Evolutionary conservation across 2,329 filamentous ascomycete genomes (phyloP).

Genomic region (Botrytis paeoniae): DNA sequence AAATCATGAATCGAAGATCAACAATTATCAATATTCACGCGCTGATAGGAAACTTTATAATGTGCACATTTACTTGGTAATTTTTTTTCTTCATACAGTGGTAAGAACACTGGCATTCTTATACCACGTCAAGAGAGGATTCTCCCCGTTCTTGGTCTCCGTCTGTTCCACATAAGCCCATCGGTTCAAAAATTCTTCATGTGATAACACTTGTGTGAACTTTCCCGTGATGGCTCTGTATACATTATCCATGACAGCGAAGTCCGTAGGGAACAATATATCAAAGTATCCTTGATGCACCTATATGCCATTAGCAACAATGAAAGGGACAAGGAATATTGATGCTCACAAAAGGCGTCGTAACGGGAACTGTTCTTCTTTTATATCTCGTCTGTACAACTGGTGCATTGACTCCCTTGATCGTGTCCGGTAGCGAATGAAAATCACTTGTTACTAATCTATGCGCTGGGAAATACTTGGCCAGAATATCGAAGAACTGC

Average conservation of each 20-base stretch:
- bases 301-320: constrained; percentile 44
- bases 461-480: constrained; percentile 85
- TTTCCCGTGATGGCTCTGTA: constrained; percentile 93
- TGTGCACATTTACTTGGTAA: background rate
- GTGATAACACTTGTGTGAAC: constrained; percentile 77
- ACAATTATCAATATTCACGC: background rate
- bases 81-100: constrained; percentile 60
- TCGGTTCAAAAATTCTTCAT: constrained; percentile 84
- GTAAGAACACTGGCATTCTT: constrained; percentile 92
- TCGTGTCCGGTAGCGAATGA: constrained; percentile 76
- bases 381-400: constrained; percentile 95
- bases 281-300: constrained; percentile 99
- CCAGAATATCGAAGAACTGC: constrained; percentile 93
- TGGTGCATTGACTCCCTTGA: constrained; percentile 82
- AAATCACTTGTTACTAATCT: constrained; percentile 89
- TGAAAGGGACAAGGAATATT: background rate
- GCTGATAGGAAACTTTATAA: background rate
- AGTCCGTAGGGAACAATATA: constrained; percentile 97
- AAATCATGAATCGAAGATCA: background rate
- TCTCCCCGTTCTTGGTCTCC: constrained; percentile 84
- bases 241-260: constrained; percentile 82
- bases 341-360: constrained; percentile 76
- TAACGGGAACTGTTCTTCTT: constrained; percentile 81
- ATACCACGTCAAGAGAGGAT: constrained; percentile 89
- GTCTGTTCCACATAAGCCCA: constrained; percentile 94